phyloP scores from a whole-genome alignment of 2,329 filamentous ascomycete genomes.

The Ceratocystis cacaofunesta region DNA sequence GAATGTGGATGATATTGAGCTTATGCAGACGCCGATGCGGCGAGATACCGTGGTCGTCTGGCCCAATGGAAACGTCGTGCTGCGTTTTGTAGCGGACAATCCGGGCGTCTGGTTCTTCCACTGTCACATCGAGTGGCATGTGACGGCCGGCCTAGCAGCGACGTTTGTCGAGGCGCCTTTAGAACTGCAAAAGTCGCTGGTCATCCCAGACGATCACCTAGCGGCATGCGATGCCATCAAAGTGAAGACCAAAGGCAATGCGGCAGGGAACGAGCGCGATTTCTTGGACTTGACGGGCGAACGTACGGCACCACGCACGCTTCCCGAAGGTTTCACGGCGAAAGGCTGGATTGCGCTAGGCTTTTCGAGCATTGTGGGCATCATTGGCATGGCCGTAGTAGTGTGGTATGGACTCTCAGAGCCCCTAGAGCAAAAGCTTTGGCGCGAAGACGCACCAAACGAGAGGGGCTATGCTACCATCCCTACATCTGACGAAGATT shows the following conservation, averaged over 20 bases:
- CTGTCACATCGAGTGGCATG: slow-evolving; percentile 70
- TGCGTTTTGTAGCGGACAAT: slow-evolving; percentile 54
- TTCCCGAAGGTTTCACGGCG: slow-evolving; percentile 58
- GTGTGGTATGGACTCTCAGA: slow-evolving; percentile 30
- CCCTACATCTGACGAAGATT: neutral
- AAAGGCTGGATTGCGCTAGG: slow-evolving; percentile 59
- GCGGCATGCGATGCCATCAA: slow-evolving; percentile 40
- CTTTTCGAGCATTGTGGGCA: slow-evolving; percentile 53
- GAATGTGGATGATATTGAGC: slow-evolving; percentile 31
- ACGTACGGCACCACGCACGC: slow-evolving; percentile 36
- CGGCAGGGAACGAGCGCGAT: slow-evolving; percentile 54
- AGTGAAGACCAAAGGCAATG: slow-evolving; percentile 49
- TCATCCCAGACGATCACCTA: slow-evolving; percentile 44
- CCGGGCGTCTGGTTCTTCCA: slow-evolving; percentile 58
- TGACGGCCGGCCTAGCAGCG: slow-evolving; percentile 49
- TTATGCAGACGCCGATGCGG: slow-evolving; percentile 44
- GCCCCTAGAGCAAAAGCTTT: slow-evolving; percentile 4
- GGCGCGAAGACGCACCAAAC: slow-evolving; percentile 1
- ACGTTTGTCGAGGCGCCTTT: slow-evolving; percentile 49
- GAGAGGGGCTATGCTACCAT: slow-evolving; percentile 16
- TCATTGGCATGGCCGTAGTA: slow-evolving; percentile 53
- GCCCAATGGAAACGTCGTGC: slow-evolving; percentile 50
- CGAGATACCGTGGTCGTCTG: slow-evolving; percentile 53
- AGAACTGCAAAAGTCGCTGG: slow-evolving; percentile 43
- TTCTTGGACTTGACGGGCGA: slow-evolving; percentile 48